A percentile compares a stretch with the other conserved stretches of the same genome.
phyloP scores from a whole-genome alignment of 352 stramenopile genomes.

The Phytophthora colocasiae region DNA sequence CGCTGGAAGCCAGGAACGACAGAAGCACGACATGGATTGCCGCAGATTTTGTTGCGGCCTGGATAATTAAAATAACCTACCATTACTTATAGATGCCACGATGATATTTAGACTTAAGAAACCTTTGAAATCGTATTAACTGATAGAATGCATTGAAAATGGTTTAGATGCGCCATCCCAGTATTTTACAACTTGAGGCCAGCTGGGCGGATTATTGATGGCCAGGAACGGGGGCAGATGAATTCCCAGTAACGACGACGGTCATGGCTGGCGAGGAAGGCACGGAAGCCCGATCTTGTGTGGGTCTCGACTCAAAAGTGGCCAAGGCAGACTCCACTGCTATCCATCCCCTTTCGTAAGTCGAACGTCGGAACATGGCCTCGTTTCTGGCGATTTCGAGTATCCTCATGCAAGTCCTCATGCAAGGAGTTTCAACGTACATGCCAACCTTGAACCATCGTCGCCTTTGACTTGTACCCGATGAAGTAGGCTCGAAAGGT shows the following conservation, averaged over 20 bases:
- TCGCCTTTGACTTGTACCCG: too few relatives aligned
- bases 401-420: too few relatives aligned
- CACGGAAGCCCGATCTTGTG: conserved; percentile 18
- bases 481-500: too few relatives aligned
- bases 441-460: too few relatives aligned
- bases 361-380: conserved; percentile 20
- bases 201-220: conserved; percentile 21
- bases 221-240: conserved; percentile 8
- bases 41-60: conserved; percentile 7
- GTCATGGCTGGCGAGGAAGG: conserved; percentile 3
- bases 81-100: too few relatives aligned
- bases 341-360: neutral
- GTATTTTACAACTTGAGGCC: conserved; percentile 25
- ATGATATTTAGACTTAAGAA: neutral
- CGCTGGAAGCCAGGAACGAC: conserved; percentile 27
- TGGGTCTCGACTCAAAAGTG: conserved; percentile 20
- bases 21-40: conserved; percentile 29
- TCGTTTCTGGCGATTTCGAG: neutral
- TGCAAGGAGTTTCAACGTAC: too few relatives aligned
- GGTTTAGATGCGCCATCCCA: neutral
- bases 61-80: neutral
- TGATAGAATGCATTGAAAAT: conserved; percentile 7
- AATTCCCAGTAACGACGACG: conserved; percentile 16
- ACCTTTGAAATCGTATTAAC: neutral
- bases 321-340: conserved; percentile 10